phyloP scores from a whole-genome alignment of 2,329 filamentous ascomycete genomes.

The Pseudogymnoascus sp. region DNA sequence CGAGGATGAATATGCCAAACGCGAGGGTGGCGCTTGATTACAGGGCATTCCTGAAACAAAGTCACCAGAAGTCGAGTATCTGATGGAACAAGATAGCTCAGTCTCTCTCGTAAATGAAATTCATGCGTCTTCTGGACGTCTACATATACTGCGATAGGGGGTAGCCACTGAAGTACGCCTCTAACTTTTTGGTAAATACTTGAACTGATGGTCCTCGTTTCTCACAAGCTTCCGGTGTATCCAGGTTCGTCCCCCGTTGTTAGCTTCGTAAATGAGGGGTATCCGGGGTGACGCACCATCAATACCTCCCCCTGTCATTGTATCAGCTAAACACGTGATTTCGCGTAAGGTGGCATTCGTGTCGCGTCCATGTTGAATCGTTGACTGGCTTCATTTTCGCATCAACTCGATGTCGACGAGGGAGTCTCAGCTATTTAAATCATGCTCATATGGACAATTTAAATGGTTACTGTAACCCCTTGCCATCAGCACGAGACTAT shows the following conservation, averaged over 20 bases:
- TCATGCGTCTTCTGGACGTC: neutral
- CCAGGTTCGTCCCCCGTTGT: neutral
- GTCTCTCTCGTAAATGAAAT: neutral
- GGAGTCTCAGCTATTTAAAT: neutral
- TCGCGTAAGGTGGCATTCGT: neutral
- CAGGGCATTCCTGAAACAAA: neutral
- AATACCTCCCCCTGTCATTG: neutral
- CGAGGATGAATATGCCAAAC: constrained; percentile 54
- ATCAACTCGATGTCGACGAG: neutral
- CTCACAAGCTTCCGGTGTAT: neutral
- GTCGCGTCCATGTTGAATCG: neutral
- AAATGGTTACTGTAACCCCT: neutral
- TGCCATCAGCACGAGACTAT: neutral
- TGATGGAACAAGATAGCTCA: constrained; percentile 1
- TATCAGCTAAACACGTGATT: neutral
- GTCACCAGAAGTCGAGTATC: neutral
- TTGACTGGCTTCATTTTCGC: neutral
- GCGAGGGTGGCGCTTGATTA: constrained; percentile 50
- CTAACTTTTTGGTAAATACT: neutral
- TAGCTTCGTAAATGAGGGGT: constrained; percentile 4
- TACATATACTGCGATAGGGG: neutral
- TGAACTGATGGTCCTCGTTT: neutral
- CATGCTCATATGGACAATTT: neutral
- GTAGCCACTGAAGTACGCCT: neutral
- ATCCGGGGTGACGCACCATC: neutral